A percentile compares a stretch with the other conserved stretches of the same genome.
These are phyloP conservation scores for Lachancea sp. DNA, from an alignment of 805 yeast genomes.

Conservation along the genomic window DNA sequence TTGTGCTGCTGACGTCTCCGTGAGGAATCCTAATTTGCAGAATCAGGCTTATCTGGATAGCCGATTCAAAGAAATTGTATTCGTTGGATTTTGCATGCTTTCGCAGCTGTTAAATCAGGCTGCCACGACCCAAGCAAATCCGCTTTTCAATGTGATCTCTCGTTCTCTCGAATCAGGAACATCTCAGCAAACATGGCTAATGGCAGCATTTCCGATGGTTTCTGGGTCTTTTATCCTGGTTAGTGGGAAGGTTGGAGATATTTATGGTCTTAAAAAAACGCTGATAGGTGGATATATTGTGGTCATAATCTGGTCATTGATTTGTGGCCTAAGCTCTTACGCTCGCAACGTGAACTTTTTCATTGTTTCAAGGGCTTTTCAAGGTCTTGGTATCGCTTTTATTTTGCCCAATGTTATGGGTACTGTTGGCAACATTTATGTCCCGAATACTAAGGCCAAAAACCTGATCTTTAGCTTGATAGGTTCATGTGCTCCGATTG, in stretches of 20 bases:
- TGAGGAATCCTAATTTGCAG: constrained; percentile 12
- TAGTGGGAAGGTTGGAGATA: constrained; percentile 67
- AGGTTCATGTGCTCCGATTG: constrained; percentile 57
- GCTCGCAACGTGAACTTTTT: constrained; percentile 44
- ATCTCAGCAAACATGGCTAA: constrained; percentile 50
- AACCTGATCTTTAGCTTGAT: constrained; percentile 47
- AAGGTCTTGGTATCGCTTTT: constrained; percentile 57
- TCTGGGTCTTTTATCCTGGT: constrained; percentile 66
- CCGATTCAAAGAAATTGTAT: constrained; percentile 22
- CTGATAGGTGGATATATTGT: constrained; percentile 51
- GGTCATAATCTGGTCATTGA: constrained; percentile 50
- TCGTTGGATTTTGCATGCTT: constrained; percentile 28
- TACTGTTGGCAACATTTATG: constrained; percentile 41
- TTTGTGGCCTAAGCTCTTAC: constrained; percentile 54
- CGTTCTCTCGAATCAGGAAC: constrained; percentile 29
- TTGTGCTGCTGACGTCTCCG: not conserved
- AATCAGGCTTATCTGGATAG: constrained; percentile 17
- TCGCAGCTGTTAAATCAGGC: constrained; percentile 39
- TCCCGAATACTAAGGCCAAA: constrained; percentile 39
- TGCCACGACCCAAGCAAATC: constrained; percentile 34
- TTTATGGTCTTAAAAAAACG: constrained; percentile 55
- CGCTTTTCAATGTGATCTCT: constrained; percentile 33
- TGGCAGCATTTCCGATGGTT: constrained; percentile 64
- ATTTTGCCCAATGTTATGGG: constrained; percentile 57
- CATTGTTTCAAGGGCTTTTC: constrained; percentile 48